These are phyloP conservation scores for Fusarium nygamai DNA, from an alignment of 2,329 filamentous ascomycete species.

Conservation along the genomic window DNA sequence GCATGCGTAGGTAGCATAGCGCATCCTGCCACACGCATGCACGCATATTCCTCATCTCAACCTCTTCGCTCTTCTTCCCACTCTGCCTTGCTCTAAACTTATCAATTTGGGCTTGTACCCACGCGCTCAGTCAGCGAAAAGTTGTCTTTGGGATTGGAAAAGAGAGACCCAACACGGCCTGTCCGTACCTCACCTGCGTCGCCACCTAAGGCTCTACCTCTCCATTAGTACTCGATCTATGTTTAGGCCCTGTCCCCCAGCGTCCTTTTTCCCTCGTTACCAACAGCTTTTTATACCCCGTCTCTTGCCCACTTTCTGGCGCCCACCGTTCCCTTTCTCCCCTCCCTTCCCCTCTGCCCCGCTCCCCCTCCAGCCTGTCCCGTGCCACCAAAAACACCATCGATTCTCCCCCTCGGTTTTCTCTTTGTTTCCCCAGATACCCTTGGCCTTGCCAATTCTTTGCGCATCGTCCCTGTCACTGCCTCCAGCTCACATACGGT, in stretches of 20 bases:
- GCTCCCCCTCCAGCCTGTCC: slow-evolving; percentile 44
- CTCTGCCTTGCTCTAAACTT: slow-evolving; percentile 7
- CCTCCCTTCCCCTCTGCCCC: slow-evolving; percentile 31
- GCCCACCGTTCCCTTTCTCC: slow-evolving; percentile 40
- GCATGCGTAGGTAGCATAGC: slow-evolving; percentile 41
- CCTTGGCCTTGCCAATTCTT: slow-evolving; percentile 43
- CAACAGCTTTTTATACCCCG: slow-evolving; percentile 45
- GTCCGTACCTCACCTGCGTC: slow-evolving; percentile 39
- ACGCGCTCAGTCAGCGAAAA: slow-evolving; percentile 30
- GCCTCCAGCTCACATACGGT: slow-evolving; percentile 39
- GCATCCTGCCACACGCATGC: slow-evolving; percentile 37
- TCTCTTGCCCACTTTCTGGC: slow-evolving; percentile 43
- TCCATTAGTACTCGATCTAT: slow-evolving; percentile 40
- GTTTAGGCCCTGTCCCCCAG: slow-evolving; percentile 36
- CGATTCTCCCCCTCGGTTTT: slow-evolving; percentile 44
- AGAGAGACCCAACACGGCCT: slow-evolving; percentile 29
- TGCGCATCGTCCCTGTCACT: slow-evolving; percentile 33
- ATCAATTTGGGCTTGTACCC: slow-evolving; percentile 13
- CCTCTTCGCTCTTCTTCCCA: slow-evolving; percentile 12
- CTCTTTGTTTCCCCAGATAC: slow-evolving; percentile 48
- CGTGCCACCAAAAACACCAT: slow-evolving; percentile 45
- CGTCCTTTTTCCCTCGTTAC: slow-evolving; percentile 36
- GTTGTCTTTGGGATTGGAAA: slow-evolving; percentile 8
- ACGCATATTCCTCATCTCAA: slow-evolving; percentile 15
- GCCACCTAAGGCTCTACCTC: slow-evolving; percentile 36